Conservation (phyloP, 768 basidiomycete species). For the Xanthoconium purpureum region DNA sequence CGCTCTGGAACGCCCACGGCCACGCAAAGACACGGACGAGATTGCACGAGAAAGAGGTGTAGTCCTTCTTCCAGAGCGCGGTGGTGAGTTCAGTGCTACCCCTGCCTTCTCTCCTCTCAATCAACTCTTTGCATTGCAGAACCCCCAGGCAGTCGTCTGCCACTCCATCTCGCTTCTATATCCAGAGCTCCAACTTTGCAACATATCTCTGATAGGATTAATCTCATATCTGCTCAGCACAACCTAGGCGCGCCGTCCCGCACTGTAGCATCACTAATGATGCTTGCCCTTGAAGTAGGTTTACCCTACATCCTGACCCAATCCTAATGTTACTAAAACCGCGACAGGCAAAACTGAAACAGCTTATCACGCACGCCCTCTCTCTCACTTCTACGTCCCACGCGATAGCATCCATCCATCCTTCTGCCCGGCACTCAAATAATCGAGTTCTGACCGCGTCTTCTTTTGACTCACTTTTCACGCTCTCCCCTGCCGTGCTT, state of each 20-base stretch:
- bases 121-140: slow-evolving; percentile 37
- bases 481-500: slow-evolving; percentile 70
- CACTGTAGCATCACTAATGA: slow-evolving; percentile 64
- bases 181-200: slow-evolving; percentile 71
- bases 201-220: slow-evolving; percentile 76
- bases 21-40: slow-evolving; percentile 57
- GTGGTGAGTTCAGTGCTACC: slow-evolving; percentile 41
- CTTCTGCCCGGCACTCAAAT: slow-evolving; percentile 43
- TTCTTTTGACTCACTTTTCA: slow-evolving; percentile 76
- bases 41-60: slow-evolving; percentile 70
- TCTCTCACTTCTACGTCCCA: slow-evolving; percentile 74
- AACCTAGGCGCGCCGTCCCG: slow-evolving; percentile 60
- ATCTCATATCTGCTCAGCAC: slow-evolving; percentile 78
- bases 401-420: slow-evolving; percentile 71
- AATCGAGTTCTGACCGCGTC: slow-evolving; percentile 55
- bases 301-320: slow-evolving; percentile 6
- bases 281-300: slow-evolving; percentile 73
- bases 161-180: slow-evolving; percentile 70
- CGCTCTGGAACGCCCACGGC: slow-evolving; percentile 42
- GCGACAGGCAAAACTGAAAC: slow-evolving; percentile 73
- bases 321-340: not conserved
- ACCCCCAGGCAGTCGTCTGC: slow-evolving; percentile 66
- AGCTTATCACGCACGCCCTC: slow-evolving; percentile 76
- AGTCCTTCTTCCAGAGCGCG: slow-evolving; percentile 58
- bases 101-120: not conserved